Evolutionary conservation across 2,329 filamentous ascomycete genomes (phyloP).

Genomic region (Dryadomyces quercus-mongolicae): DNA sequence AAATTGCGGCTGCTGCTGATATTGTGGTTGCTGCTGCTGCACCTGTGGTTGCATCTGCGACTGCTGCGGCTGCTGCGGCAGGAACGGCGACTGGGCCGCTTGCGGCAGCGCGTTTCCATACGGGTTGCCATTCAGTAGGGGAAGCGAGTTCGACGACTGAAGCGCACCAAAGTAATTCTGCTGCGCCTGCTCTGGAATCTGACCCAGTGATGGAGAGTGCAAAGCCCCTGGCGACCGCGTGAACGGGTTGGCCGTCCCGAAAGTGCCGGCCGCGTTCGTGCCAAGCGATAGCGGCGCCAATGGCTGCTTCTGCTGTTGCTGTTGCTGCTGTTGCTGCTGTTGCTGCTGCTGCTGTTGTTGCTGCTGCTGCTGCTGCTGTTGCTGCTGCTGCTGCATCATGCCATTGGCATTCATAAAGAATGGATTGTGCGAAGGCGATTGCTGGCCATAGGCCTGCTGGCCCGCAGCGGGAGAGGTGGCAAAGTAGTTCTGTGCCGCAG

Average conservation of each 20-base stretch:
- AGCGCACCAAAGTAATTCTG: slow-evolving; percentile 24
- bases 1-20: background rate
- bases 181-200: slow-evolving; percentile 41
- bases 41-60: background rate
- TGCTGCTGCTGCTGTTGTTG: slow-evolving; percentile 17
- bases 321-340: slow-evolving; percentile 14
- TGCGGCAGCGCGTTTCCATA: slow-evolving; percentile 2
- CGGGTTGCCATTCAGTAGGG: slow-evolving; percentile 5
- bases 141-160: slow-evolving; percentile 6
- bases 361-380: slow-evolving; percentile 19
- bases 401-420: slow-evolving; percentile 23
- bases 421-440: slow-evolving; percentile 30
- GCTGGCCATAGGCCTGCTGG: slow-evolving; percentile 8
- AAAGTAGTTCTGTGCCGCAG: slow-evolving; percentile 8
- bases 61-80: background rate
- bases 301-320: slow-evolving; percentile 19
- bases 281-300: slow-evolving; percentile 24
- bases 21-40: background rate
- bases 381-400: background rate
- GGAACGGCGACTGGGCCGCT: background rate
- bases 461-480: background rate
- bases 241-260: slow-evolving; percentile 33
- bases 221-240: slow-evolving; percentile 34
- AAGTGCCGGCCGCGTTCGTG: slow-evolving; percentile 21
- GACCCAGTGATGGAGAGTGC: slow-evolving; percentile 35